A percentile compares a stretch with the other conserved stretches of the same genome.
Conservation (phyloP, 352 stramenopile species). For the Globisporangium alternatum region DNA sequence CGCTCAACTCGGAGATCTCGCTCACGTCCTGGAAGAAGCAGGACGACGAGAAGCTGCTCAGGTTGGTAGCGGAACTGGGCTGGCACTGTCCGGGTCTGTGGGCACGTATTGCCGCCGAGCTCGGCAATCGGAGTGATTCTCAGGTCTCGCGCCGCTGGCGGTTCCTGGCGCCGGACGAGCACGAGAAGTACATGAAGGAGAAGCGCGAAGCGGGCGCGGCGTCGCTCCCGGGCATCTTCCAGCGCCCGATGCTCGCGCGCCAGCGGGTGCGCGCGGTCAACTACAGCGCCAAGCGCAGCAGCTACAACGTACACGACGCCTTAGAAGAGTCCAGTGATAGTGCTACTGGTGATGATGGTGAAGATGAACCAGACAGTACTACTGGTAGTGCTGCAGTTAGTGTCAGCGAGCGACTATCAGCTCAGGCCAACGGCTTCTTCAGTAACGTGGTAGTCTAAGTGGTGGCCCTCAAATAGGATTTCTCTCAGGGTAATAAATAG, state of each 20-base stretch:
- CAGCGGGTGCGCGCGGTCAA: slow-evolving; percentile 13
- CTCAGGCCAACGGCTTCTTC: neutral
- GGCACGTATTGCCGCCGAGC: slow-evolving; percentile 36
- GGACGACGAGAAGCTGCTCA: slow-evolving; percentile 47
- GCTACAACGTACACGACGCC: slow-evolving; percentile 30
- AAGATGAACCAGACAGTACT: neutral
- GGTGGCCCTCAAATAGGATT: neutral
- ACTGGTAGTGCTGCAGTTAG: neutral
- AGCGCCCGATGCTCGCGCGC: slow-evolving; percentile 33
- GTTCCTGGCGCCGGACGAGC: slow-evolving; percentile 34
- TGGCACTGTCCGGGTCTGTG: slow-evolving; percentile 36
- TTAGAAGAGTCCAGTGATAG: slow-evolving; percentile 7
- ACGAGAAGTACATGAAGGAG: slow-evolving; percentile 25
- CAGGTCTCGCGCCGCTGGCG: slow-evolving; percentile 48
- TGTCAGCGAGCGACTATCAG: neutral
- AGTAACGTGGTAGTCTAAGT: neutral
- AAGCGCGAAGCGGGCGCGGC: slow-evolving; percentile 17
- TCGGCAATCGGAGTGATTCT: slow-evolving; percentile 48
- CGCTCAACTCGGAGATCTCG: slow-evolving; percentile 61
- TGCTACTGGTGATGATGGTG: slow-evolving; percentile 14
- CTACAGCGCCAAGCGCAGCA: slow-evolving; percentile 31
- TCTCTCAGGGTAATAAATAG: neutral
- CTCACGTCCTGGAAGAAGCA: slow-evolving; percentile 52
- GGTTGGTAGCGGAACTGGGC: slow-evolving; percentile 34
- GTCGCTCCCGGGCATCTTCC: slow-evolving; percentile 45